Conservation (phyloP, 768 basidiomycete species). For the Leccinum aurantiacum region DNA sequence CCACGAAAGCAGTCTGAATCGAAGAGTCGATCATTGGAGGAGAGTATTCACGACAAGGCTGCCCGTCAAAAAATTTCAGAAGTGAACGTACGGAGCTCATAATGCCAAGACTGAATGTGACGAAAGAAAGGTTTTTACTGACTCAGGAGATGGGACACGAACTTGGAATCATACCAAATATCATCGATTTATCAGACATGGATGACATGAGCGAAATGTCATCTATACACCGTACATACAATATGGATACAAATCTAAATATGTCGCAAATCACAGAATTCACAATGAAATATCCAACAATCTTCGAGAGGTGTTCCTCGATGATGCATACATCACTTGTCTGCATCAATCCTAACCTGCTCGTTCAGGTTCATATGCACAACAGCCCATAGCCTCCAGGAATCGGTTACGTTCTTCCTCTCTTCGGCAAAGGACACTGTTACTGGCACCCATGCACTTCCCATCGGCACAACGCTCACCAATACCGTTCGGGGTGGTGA, state of each 20-base stretch:
- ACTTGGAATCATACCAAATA: too few species aligned
- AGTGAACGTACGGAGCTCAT: too few species aligned
- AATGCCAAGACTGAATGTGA: too few species aligned
- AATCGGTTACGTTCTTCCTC: constrained; percentile 46
- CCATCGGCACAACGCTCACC: constrained; percentile 34
- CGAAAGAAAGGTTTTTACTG: too few species aligned
- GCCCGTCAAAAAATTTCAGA: too few species aligned
- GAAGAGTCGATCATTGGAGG: too few species aligned
- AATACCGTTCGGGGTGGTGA: constrained; percentile 10
- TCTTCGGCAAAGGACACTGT: constrained; percentile 39
- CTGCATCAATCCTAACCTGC: neutral
- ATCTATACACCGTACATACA: neutral
- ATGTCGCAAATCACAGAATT: neutral
- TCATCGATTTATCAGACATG: too few species aligned
- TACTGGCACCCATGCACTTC: constrained; percentile 40
- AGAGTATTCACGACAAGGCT: too few species aligned
- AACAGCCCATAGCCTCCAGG: constrained; percentile 46
- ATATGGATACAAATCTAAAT: neutral
- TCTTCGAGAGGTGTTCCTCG: neutral
- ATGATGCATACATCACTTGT: neutral
- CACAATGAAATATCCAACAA: neutral
- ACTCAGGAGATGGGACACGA: too few species aligned
- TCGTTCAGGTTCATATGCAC: constrained; percentile 42
- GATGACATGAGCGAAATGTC: neutral
- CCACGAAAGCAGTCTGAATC: too few species aligned